Percentiles rank a stretch among this genome's conserved stretches.
Conservation (phyloP, 2,329 filamentous ascomycete species). For the Epichloe baconii region DNA sequence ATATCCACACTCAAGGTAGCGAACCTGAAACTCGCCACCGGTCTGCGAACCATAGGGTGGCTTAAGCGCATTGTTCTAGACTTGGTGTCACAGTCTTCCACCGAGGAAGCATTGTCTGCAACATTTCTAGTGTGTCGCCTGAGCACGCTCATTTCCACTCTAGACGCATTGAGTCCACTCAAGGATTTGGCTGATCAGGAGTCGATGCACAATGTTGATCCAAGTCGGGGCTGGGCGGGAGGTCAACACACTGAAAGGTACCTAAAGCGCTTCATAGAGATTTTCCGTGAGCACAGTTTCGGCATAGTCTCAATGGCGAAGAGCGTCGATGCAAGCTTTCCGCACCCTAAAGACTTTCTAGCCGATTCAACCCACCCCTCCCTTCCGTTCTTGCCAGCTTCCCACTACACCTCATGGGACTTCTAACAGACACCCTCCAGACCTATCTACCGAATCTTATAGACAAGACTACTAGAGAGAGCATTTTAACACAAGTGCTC, state of each 20-base stretch:
- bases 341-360: conserved; percentile 7
- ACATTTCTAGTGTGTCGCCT: conserved; percentile 81
- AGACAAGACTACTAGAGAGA: conserved; percentile 71
- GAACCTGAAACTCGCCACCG: conserved; percentile 74
- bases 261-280: conserved; percentile 89
- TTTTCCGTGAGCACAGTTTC: conserved; percentile 96
- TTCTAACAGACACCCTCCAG: conserved; percentile 65
- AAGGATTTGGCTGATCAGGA: conserved; percentile 86
- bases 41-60: conserved; percentile 85
- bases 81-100: conserved; percentile 27
- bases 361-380: conserved; percentile 36
- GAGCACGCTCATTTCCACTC: conserved; percentile 62
- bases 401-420: conserved; percentile 66
- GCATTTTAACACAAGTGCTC: conserved; percentile 78
- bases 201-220: conserved; percentile 33
- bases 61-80: conserved; percentile 78
- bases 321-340: conserved; percentile 49
- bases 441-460: conserved; percentile 69
- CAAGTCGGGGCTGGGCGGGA: conserved; percentile 40
- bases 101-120: conserved; percentile 61
- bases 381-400: conserved; percentile 75
- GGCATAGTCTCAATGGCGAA: conserved; percentile 89
- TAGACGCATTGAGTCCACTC: conserved; percentile 74
- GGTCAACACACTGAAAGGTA: conserved; percentile 92
- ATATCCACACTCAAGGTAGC: conserved; percentile 65